Evolutionary conservation across 129 eudicot genomes (phyloP).

Genomic region (Logfia minima): DNA sequence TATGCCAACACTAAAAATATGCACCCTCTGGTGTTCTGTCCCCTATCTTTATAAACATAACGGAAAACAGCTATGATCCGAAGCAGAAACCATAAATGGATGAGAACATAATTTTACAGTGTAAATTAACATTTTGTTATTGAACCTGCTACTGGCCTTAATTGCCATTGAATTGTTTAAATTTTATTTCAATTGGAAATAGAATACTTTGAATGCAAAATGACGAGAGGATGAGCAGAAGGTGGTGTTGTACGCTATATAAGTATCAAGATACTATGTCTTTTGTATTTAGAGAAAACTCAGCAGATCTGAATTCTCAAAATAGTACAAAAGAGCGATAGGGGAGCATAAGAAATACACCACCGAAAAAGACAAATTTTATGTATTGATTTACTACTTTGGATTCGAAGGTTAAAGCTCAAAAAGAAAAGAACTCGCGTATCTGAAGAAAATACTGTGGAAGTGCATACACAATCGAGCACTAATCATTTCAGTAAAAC

Average conservation of each 20-base stretch:
- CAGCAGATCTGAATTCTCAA: too few relatives aligned
- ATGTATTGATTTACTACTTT: background rate
- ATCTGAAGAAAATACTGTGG: background rate
- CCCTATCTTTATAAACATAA: background rate
- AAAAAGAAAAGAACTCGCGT: background rate
- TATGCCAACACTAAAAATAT: too few relatives aligned
- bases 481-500: background rate
- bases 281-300: too few relatives aligned
- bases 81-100: constrained; percentile 38
- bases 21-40: too few relatives aligned
- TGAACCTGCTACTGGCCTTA: constrained; percentile 49
- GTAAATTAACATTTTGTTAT: constrained; percentile 42
- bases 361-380: too few relatives aligned
- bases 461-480: background rate
- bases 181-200: background rate
- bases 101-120: constrained; percentile 35
- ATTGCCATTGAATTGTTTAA: constrained; percentile 37
- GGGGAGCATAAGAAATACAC: too few relatives aligned
- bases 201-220: background rate
- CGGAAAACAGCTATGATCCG: constrained; percentile 23
- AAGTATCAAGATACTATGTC: too few relatives aligned
- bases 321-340: too few relatives aligned
- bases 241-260: constrained; percentile 15
- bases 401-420: background rate
- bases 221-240: background rate